Conservation (phyloP, 2,329 filamentous ascomycete genomes). For the Trichoderma sp. region DNA sequence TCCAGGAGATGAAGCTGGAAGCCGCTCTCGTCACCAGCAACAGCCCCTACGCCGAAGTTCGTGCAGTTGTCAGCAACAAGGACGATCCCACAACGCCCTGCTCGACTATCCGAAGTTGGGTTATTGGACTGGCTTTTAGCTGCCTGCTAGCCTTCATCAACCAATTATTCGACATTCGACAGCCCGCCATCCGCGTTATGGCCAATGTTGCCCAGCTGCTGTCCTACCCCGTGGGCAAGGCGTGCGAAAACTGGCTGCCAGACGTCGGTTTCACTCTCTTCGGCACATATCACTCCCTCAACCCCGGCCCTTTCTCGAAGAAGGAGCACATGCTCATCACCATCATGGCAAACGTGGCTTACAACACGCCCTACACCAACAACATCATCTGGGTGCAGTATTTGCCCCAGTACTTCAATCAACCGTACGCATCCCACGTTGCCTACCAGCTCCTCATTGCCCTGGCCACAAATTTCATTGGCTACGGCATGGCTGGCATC, state of each 20-base stretch:
- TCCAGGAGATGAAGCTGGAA: constrained; percentile 55
- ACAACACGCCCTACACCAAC: constrained; percentile 52
- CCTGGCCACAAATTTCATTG: constrained; percentile 55
- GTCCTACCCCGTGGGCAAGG: constrained; percentile 53
- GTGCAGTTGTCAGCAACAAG: constrained; percentile 55
- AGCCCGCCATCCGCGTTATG: constrained; percentile 52
- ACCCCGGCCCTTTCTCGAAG: constrained; percentile 55
- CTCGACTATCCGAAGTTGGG: constrained; percentile 55
- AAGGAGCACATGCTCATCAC: constrained; percentile 62
- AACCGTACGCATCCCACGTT: constrained; percentile 50
- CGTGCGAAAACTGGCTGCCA: constrained; percentile 49
- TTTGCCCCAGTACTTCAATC: constrained; percentile 53
- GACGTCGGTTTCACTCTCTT: constrained; percentile 48
- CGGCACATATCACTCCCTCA: constrained; percentile 48
- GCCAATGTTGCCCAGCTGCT: constrained; percentile 56
- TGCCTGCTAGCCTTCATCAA: constrained; percentile 51
- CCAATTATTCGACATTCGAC: constrained; percentile 57
- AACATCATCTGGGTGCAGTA: constrained; percentile 55
- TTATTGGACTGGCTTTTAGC: constrained; percentile 51
- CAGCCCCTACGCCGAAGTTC: constrained; percentile 56
- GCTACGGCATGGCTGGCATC: constrained; percentile 58
- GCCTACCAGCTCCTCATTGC: constrained; percentile 55
- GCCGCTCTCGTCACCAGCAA: constrained; percentile 53
- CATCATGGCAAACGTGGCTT: constrained; percentile 60
- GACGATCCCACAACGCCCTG: constrained; percentile 49